Conservation (phyloP, 169 alveolate species). For the Babesia caballi region DNA sequence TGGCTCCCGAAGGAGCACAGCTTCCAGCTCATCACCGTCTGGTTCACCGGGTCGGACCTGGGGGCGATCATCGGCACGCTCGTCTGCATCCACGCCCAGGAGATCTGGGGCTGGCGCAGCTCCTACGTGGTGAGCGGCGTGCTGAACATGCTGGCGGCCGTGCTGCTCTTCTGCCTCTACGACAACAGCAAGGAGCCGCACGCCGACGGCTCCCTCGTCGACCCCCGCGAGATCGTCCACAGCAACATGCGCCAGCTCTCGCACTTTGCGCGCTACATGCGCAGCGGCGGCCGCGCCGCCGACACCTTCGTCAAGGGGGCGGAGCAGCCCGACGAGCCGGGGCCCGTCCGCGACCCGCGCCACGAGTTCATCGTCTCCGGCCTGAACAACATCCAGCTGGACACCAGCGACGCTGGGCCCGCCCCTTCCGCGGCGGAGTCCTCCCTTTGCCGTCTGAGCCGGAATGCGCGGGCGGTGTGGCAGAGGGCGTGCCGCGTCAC, state of each 20-base stretch:
- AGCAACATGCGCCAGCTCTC: neutral
- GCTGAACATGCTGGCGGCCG: conserved; percentile 18
- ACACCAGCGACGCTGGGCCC: neutral
- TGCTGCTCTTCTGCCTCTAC: conserved; percentile 28
- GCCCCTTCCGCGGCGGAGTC: neutral
- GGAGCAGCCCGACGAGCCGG: neutral
- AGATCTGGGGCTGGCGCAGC: conserved; percentile 40
- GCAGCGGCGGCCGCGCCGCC: neutral
- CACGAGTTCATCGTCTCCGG: conserved; percentile 18
- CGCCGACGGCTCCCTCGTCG: conserved; percentile 7
- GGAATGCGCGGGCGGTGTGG: neutral
- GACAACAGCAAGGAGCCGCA: conserved; percentile 14
- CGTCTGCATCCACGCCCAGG: conserved; percentile 44
- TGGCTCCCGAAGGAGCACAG: conserved; percentile 62
- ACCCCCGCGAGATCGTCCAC: conserved; percentile 18
- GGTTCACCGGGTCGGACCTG: conserved; percentile 48
- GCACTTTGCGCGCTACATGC: neutral
- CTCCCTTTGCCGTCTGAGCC: neutral
- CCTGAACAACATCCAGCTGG: neutral
- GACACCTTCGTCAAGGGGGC: neutral
- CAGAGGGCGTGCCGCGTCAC: neutral
- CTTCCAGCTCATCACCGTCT: conserved; percentile 29
- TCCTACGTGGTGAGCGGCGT: conserved; percentile 43
- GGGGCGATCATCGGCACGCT: conserved; percentile 31
- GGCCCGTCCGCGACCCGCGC: neutral